Percentiles rank a stretch among this genome's conserved stretches.
Conservation (phyloP, 768 basidiomycete species). For the Lactarius hengduanensis region DNA sequence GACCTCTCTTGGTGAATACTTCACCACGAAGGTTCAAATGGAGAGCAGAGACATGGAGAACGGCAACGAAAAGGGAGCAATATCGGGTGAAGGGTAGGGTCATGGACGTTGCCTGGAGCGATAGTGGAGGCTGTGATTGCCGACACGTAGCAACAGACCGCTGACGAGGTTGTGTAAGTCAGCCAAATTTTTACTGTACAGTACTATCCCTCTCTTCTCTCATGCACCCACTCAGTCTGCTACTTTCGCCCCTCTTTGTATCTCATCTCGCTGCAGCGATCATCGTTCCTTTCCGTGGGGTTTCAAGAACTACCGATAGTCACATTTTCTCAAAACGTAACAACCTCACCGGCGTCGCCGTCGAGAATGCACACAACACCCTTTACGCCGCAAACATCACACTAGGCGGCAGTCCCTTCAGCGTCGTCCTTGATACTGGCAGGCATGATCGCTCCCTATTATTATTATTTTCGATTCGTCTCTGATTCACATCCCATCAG, state of each 20-base stretch:
- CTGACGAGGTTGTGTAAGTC: not conserved
- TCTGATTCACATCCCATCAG: conserved; percentile 38
- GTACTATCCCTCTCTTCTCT: not conserved
- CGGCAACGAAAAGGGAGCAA: not conserved
- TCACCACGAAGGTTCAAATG: conserved; percentile 14
- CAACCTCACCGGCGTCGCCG: conserved; percentile 37
- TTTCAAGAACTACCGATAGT: not conserved
- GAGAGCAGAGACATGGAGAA: conserved; percentile 9
- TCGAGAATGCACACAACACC: conserved; percentile 66
- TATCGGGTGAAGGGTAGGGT: not conserved
- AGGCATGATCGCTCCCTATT: conserved; percentile 45
- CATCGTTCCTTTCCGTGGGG: conserved; percentile 17
- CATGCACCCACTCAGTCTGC: conserved; percentile 22
- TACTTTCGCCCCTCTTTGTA: conserved; percentile 5
- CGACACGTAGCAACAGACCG: not conserved
- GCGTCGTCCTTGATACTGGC: conserved; percentile 74
- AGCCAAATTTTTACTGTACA: not conserved
- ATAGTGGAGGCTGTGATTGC: not conserved
- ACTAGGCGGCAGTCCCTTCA: conserved; percentile 54
- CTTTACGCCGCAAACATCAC: conserved; percentile 75
- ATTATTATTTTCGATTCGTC: not conserved
- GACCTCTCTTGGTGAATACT: conserved; percentile 31
- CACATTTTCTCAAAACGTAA: conserved; percentile 10
- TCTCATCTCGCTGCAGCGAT: conserved; percentile 19
- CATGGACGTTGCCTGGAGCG: not conserved